Evolutionary conservation across 2,329 filamentous ascomycete species (phyloP).

Genomic region (Chaetomium strumarium): DNA sequence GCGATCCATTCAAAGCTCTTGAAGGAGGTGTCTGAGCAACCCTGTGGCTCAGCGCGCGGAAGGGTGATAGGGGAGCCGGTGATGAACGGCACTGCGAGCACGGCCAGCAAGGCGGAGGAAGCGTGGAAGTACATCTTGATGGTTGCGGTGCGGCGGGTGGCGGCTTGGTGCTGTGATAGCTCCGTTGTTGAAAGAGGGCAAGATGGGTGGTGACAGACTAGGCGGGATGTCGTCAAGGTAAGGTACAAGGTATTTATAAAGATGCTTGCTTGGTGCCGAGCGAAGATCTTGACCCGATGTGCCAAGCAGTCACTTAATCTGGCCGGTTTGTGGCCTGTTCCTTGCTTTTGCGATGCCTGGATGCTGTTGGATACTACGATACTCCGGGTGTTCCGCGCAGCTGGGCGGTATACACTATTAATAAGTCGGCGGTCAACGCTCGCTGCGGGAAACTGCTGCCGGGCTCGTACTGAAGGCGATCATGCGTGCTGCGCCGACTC

Average conservation of each 20-base stretch:
- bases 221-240: constrained; percentile 1
- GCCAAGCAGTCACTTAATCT: neutral
- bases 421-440: neutral
- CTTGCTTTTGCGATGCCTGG: neutral
- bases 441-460: neutral
- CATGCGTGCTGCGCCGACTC: constrained; percentile 4
- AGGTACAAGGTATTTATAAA: too few species aligned
- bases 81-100: constrained; percentile 2
- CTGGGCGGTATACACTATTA: neutral
- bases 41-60: constrained; percentile 11
- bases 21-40: constrained; percentile 32
- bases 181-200: neutral
- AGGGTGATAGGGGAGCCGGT: constrained; percentile 3
- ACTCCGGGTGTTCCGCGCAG: neutral
- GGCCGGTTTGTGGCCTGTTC: neutral
- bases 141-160: neutral
- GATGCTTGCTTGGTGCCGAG: neutral
- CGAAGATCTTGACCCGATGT: constrained; percentile 9
- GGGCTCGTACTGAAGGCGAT: neutral
- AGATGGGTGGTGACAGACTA: neutral
- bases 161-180: neutral
- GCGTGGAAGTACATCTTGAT: constrained; percentile 9
- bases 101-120: constrained; percentile 1
- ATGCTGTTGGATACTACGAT: neutral
- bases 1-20: constrained; percentile 37